phyloP scores from a whole-genome alignment of 148 eudicot genomes.

The Vaccinium vitisidaea region DNA sequence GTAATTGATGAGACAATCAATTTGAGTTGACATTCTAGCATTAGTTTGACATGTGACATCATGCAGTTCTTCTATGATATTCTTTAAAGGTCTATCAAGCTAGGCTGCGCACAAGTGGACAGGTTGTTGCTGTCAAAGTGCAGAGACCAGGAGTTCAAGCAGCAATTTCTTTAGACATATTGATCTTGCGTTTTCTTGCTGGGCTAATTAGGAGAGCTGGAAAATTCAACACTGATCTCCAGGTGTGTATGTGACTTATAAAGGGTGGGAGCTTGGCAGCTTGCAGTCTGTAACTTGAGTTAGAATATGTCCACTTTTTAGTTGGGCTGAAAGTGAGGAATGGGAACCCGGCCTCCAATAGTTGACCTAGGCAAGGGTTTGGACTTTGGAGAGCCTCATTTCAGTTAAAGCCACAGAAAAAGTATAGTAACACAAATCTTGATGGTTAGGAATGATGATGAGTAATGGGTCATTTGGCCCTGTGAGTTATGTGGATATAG shows the following conservation, averaged over 20 bases:
- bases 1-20: neutral
- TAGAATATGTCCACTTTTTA: neutral
- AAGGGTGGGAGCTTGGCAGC: neutral
- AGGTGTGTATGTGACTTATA: constrained; percentile 40
- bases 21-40: constrained; percentile 1
- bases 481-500: neutral
- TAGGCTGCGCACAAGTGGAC: constrained; percentile 59
- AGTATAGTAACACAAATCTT: neutral
- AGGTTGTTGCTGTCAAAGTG: constrained; percentile 88
- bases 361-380: neutral
- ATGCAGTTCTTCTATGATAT: neutral
- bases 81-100: constrained; percentile 80
- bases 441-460: constrained; percentile 1
- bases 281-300: neutral
- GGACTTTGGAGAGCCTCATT: neutral
- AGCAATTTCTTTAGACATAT: constrained; percentile 86
- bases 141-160: constrained; percentile 98
- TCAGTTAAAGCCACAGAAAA: neutral
- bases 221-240: constrained; percentile 89
- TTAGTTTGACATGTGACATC: constrained; percentile 6
- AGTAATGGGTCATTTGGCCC: neutral
- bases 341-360: neutral
- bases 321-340: constrained; percentile 1
- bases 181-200: constrained; percentile 75
- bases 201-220: constrained; percentile 72